Evolutionary conservation across 2,329 filamentous ascomycete genomes (phyloP).

Genomic region (Rugonectria rugulosa): DNA sequence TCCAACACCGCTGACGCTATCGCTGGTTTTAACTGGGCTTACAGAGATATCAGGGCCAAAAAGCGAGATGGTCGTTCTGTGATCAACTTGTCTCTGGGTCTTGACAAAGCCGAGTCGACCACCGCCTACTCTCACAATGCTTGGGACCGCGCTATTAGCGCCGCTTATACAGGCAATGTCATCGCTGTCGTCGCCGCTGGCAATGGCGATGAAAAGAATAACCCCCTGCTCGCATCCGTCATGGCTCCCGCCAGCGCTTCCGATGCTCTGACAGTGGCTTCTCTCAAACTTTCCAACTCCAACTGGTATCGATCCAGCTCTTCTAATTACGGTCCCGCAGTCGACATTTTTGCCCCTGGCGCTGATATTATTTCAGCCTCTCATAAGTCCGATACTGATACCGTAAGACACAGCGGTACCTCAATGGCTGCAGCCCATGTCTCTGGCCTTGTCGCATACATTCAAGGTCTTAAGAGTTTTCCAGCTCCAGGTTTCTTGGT

Average conservation of each 20-base stretch:
- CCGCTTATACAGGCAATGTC: constrained; percentile 49
- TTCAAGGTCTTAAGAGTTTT: constrained; percentile 53
- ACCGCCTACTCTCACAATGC: constrained; percentile 32
- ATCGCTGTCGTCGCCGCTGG: constrained; percentile 57
- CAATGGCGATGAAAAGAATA: constrained; percentile 45
- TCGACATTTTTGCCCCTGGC: constrained; percentile 55
- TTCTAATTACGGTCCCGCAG: constrained; percentile 56
- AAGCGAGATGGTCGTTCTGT: constrained; percentile 41
- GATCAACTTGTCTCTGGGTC: constrained; percentile 54
- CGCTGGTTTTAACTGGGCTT: constrained; percentile 52
- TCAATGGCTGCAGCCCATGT: constrained; percentile 53
- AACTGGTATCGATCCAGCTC: constrained; percentile 50
- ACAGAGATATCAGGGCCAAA: constrained; percentile 44
- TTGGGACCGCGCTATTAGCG: constrained; percentile 52
- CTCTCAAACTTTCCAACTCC: constrained; percentile 49
- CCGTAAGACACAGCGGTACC: constrained; percentile 50
- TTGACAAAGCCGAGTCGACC: not conserved
- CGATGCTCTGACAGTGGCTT: constrained; percentile 58
- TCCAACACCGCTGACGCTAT: constrained; percentile 46
- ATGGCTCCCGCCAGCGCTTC: constrained; percentile 55
- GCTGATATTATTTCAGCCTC: constrained; percentile 51
- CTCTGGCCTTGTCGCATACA: constrained; percentile 50
- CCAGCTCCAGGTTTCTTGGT: constrained; percentile 53
- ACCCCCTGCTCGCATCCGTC: constrained; percentile 47
- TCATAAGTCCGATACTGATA: constrained; percentile 46